A percentile compares a stretch with the other conserved stretches of the same genome.
Conservation (phyloP, 208 protist genomes). For the Acanthamoeba triangularis region DNA sequence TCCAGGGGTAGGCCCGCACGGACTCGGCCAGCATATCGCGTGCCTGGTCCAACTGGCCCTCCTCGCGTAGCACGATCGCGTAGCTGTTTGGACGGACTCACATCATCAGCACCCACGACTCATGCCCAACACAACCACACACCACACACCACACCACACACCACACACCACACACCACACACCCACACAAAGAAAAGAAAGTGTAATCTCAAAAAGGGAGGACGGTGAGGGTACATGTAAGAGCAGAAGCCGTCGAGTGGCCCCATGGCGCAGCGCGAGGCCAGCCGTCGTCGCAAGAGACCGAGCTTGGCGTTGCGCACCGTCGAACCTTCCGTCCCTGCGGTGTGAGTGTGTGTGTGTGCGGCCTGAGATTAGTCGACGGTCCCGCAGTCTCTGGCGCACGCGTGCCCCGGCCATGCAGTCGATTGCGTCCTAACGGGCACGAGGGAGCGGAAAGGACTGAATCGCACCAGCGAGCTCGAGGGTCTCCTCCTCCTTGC, state of each 20-base stretch:
- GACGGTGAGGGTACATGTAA: slow-evolving; percentile 81
- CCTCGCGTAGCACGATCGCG: slow-evolving; percentile 18
- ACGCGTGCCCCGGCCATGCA: neutral
- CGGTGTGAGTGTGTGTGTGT: no score
- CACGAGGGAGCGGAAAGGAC: neutral
- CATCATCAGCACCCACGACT: neutral
- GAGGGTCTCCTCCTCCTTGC: slow-evolving; percentile 76
- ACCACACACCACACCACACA: no score
- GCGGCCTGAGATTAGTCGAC: no score
- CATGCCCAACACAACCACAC: no score
- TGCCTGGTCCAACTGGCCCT: slow-evolving; percentile 38
- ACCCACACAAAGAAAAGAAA: no score
- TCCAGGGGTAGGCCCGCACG: slow-evolving; percentile 82
- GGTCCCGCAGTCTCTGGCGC: no score
- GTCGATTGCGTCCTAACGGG: no score
- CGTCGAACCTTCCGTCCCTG: neutral
- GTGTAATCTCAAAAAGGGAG: no score
- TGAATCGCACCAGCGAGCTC: neutral
- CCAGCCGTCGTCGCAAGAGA: neutral
- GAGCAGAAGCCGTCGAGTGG: slow-evolving; percentile 74
- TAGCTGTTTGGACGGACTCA: neutral
- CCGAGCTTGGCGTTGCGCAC: neutral
- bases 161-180: neutral
- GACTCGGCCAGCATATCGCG: slow-evolving; percentile 78
- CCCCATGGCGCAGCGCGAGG: neutral